Evolutionary conservation across 768 basidiomycete species (phyloP).

Genomic region (Termitomyces sp.): DNA sequence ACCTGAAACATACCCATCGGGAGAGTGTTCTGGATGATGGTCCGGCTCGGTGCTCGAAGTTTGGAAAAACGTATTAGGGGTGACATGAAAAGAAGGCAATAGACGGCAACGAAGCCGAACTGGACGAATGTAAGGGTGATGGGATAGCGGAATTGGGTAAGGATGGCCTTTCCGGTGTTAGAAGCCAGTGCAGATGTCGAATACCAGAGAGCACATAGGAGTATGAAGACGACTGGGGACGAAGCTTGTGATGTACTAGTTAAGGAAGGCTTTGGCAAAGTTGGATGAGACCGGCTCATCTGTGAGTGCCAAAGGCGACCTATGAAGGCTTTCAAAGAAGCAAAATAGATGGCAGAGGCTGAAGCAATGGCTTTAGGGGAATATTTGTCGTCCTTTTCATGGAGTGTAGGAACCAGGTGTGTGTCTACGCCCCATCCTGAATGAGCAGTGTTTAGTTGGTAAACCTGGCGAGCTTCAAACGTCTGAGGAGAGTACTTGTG

Average conservation of each 20-base stretch:
- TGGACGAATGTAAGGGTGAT: slow-evolving; percentile 97
- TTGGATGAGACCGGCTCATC: slow-evolving; percentile 23
- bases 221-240: slow-evolving; percentile 55
- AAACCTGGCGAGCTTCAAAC: slow-evolving; percentile 21
- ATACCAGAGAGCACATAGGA: slow-evolving; percentile 92
- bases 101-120: slow-evolving; percentile 90
- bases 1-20: slow-evolving; percentile 99
- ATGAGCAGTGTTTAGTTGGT: slow-evolving; percentile 19
- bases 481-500: slow-evolving; percentile 23
- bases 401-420: slow-evolving; percentile 28
- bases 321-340: slow-evolving; percentile 23
- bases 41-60: slow-evolving; percentile 66
- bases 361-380: slow-evolving; percentile 22
- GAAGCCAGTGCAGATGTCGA: slow-evolving; percentile 89
- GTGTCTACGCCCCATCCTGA: slow-evolving; percentile 28
- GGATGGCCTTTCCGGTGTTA: slow-evolving; percentile 94
- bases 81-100: slow-evolving; percentile 83
- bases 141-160: slow-evolving; percentile 90
- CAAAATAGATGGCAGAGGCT: slow-evolving; percentile 22
- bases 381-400: slow-evolving; percentile 31
- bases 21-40: slow-evolving; percentile 75
- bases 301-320: slow-evolving; percentile 22
- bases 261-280: slow-evolving; percentile 26
- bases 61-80: slow-evolving; percentile 65
- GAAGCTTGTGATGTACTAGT: slow-evolving; percentile 27